Base-by-base conservation (phyloP, 495 filamentous ascomycete species). In the Letharia columbiana region DNA sequence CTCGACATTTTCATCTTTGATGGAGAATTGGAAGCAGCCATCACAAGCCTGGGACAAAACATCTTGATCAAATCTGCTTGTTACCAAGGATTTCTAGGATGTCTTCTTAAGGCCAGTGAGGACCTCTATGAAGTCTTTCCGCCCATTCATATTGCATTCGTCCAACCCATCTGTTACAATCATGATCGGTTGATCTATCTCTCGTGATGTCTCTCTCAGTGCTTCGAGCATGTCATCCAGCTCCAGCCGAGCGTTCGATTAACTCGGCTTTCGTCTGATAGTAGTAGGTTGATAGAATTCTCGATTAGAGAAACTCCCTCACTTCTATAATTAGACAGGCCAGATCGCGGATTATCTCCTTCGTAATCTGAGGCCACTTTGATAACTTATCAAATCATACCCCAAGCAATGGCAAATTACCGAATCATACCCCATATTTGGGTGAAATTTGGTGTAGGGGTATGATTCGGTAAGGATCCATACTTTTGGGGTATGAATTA, bases 221-320 rank as follows among this genome's bases (percentile, higher is more conserved):
- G 54, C 54, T 31, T 58, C 28, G 20, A 58, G 54, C 54, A 58
- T 58, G 28, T 58, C 54, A 35, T 58, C 54, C 20, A 35, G 54
- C 10, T 58, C 54, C 28, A 58, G 54, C 28, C 17, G 54, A 40
- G 10, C 2, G 10, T 40, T 28, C 23, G 1, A 28, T 28, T 28
- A 1, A 1, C 23, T 28, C 23, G 23, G 23, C 23, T 28, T 28
- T 28, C 23, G 23, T 28, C 23, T 28, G 23, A 28, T 28, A 28
- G 0, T 28, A 0, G 0, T 28, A 28, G 23, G 23, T 28, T 28
- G 23, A 28, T 28, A 28, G 23, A 28, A 28, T 28, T 28, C 23
- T 28, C 23, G 23, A 28, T 28, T 28, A 28, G 23, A 28, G 23
- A 28, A 28, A 28, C 23, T 28, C 23, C 23, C 23, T 28, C 23